Evolutionary conservation across 2,329 filamentous ascomycete species (phyloP), one percentile per base, ranked within the genome.

Genomic region (Teratosphaeria epicoccoides): DNA sequence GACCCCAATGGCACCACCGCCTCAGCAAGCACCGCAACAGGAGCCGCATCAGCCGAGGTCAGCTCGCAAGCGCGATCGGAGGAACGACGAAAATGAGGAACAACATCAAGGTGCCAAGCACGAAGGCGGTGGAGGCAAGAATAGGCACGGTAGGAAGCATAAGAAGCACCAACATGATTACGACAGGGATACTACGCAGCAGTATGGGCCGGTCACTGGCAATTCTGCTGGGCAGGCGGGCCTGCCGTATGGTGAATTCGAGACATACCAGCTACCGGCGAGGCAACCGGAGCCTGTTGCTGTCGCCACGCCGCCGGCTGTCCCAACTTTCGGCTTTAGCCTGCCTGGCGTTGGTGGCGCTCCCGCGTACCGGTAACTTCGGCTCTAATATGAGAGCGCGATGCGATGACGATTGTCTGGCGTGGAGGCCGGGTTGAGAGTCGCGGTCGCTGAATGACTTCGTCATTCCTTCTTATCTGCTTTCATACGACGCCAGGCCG

Each of bases 251-350:
- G 58, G 57, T 9, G 33, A 17, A 6, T 40, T 40, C n/a, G 33
- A 40, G n/a, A 9, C 33, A 17, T 61, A 63, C 44, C 56, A 56
- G 22, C n/a, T 40, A 17, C 33, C 33, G 33, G 33, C 33, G 2
- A 40, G 33, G n/a, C 52, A 63, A 37, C 68, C 65, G 20, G 67
- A 69, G 57, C 68, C 67, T 24, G 65, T 68, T 3, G 66, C 66
- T 44, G 63, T 71, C 22, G 66, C 66, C 37, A 68, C 67, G 33
- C 68, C 68, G 24, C 69, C 69, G 5, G 64, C 68, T 17, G 68
- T 71, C 28, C 69, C 69, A 22, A 63, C 63, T 7, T 71, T 71
- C 50, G 69, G 69, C 0, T 70, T 55, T 23, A 55, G 53, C 24
- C 17, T 55, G 44, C 53, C 53, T 11, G 22, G 22, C 17, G 37